These are phyloP conservation scores for Daldinia sp. DNA, from an alignment of 2,329 filamentous ascomycete species.

Conservation along the genomic window DNA sequence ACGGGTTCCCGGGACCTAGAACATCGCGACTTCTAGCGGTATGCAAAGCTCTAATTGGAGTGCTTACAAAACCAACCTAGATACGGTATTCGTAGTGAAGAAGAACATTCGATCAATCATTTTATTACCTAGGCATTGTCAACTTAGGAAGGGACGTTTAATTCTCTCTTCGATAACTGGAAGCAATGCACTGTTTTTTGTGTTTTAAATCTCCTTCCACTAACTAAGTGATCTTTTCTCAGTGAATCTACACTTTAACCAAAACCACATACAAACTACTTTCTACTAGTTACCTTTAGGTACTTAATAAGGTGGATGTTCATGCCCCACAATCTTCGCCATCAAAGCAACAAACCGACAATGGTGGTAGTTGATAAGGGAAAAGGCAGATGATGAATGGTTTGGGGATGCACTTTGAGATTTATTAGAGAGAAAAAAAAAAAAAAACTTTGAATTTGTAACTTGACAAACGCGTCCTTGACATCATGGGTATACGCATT, in stretches of 20 bases:
- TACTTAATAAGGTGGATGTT: neutral
- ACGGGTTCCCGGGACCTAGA: neutral
- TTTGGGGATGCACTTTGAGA: slow-evolving; percentile 5
- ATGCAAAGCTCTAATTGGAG: slow-evolving; percentile 1
- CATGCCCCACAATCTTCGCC: neutral
- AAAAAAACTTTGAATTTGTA: neutral
- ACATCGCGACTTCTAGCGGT: slow-evolving; percentile 39
- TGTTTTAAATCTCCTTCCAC: neutral
- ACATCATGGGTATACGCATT: slow-evolving; percentile 79
- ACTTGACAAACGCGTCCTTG: neutral
- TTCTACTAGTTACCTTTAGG: neutral
- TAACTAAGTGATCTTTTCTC: neutral
- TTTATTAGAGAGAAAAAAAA: neutral
- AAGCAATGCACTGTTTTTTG: neutral
- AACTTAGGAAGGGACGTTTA: neutral
- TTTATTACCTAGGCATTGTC: neutral
- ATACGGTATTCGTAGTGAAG: neutral
- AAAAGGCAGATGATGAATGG: slow-evolving; percentile 5
- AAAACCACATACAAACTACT: neutral
- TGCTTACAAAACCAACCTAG: neutral
- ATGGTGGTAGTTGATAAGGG: slow-evolving; percentile 1
- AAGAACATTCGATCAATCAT: neutral
- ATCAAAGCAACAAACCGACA: slow-evolving; percentile 1
- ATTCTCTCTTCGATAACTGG: neutral
- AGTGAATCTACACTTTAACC: neutral